A percentile compares a stretch with the other conserved stretches of the same genome.
Conservation (phyloP, 164 flowering plant species). For the Nymphaea thermarum region DNA sequence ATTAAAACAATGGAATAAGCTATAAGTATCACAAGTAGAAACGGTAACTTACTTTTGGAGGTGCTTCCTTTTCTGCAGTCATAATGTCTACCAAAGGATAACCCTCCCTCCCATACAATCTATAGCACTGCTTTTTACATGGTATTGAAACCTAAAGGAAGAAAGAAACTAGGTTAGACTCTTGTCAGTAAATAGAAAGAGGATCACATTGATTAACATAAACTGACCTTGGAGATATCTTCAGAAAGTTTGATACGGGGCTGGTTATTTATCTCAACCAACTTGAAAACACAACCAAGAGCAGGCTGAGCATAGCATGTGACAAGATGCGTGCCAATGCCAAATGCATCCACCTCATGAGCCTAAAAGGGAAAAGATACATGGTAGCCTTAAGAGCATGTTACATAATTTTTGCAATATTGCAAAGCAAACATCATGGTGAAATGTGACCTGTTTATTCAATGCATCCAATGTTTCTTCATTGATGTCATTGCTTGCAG, state of each 20-base stretch:
- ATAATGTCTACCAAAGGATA: conserved; percentile 93
- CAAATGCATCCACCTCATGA: conserved; percentile 92
- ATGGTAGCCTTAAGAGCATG: neutral
- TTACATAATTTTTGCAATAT: too few relatives aligned
- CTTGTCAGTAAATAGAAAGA: neutral
- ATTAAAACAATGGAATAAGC: too few relatives aligned
- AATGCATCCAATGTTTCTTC: conserved; percentile 98
- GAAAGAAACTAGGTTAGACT: conserved; percentile 1
- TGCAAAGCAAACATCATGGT: neutral
- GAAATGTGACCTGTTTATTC: conserved; percentile 74
- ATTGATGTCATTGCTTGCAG: conserved; percentile 98
- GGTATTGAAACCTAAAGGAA: conserved; percentile 84
- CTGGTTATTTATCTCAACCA: conserved; percentile 90
- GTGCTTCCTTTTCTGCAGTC: conserved; percentile 91
- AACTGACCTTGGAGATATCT: conserved; percentile 90
- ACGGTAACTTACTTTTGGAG: conserved; percentile 66
- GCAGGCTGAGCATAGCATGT: conserved; percentile 99
- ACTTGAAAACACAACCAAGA: conserved; percentile 93
- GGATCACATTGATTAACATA: neutral
- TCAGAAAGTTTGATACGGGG: conserved; percentile 98
- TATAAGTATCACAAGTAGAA: neutral
- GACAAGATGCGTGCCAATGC: conserved; percentile 93
- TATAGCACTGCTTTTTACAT: conserved; percentile 79
- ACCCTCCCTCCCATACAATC: conserved; percentile 94
- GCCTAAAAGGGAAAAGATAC: conserved; percentile 32